Evolutionary conservation across 2,329 filamentous ascomycete species (phyloP), one percentile per base, ranked within the genome.

Genomic region (Sclerotinia sclerotiorum): DNA sequence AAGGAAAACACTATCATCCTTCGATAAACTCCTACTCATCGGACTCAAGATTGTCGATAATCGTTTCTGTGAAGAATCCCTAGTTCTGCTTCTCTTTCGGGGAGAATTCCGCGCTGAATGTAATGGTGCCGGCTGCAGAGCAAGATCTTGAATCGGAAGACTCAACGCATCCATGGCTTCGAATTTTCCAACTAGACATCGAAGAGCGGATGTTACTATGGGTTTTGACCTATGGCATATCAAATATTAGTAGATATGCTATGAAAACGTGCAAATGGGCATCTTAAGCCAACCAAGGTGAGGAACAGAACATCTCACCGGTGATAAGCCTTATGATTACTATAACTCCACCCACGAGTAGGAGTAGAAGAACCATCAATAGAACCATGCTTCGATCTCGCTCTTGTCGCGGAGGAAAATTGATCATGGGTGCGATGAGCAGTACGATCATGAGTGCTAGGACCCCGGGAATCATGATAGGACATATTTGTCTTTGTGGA

Each of bases 151-250:
- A 24, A 71, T 55, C 5, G 72, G 72, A 15, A 73, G 61, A 69
- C 72, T 74, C 4, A 73, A 11, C 3, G 72, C 69, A 69, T 76
- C 75, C 10, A 77, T 71, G 10, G 69, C 71, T 70, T 77, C 76
- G 60, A 77, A 77, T 51, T 70, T 75, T 19, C 70, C 72, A 54
- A 77, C 71, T 3, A 76, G 56, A 54, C 74, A 74, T 21, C 65
- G 29, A 70, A 68, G 27, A 72, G 63, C 13, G 68, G 71, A 64
- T 69, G 56, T 27, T 70, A 71, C 51, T 46, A 54, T 35, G 39
- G 60, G 55, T 58, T 62, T 51, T 35, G 61, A 42, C 19, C 49
- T 48, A 35, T 35, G 17, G 46, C 15, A 4, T 58, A 65, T 24
- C 32, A 15, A 10, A 11, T 19, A 35, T 68, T 3, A 65, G 66